Conservation (phyloP, 2,329 filamentous ascomycete genomes). For the Capronia coronata region DNA sequence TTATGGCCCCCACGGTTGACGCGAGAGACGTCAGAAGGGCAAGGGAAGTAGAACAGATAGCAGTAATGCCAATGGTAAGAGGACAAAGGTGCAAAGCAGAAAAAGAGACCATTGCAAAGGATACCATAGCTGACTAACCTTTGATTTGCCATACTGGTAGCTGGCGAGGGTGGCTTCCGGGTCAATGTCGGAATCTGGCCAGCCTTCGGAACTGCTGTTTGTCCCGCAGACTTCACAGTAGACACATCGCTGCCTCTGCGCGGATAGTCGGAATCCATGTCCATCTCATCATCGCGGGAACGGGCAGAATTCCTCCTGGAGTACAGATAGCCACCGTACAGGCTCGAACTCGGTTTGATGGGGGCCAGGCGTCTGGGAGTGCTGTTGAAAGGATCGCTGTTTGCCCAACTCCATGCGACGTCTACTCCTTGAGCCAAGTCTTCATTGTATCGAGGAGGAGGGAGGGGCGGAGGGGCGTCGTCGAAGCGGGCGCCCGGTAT, state of each 20-base stretch:
- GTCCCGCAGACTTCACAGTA: conserved; percentile 26
- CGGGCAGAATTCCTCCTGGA: conserved; percentile 27
- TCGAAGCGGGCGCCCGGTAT: conserved; percentile 52
- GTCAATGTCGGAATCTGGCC: conserved; percentile 68
- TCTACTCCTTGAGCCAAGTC: conserved; percentile 54
- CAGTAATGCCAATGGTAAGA: not conserved
- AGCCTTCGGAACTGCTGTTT: conserved; percentile 32
- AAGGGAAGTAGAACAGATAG: not conserved
- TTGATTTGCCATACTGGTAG: conserved; percentile 22
- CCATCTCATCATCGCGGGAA: conserved; percentile 34
- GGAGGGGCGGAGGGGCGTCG: conserved; percentile 55
- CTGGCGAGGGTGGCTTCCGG: conserved; percentile 24
- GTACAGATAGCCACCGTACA: conserved; percentile 41
- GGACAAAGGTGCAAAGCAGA: too few relatives aligned
- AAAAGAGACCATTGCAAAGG: not conserved
- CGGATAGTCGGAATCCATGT: conserved; percentile 34
- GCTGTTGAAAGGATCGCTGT: conserved; percentile 44
- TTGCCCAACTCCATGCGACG: conserved; percentile 58
- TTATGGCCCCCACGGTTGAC: conserved; percentile 14
- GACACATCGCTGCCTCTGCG: conserved; percentile 32
- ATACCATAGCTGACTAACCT: conserved; percentile 22
- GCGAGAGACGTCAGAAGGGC: not conserved
- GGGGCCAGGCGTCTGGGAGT: conserved; percentile 34
- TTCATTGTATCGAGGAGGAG: conserved; percentile 55
- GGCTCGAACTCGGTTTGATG: conserved; percentile 46